These are phyloP conservation scores for Sphagnum tenellum DNA, from an alignment of 225 moss, liverwort and hornwort species.

Conservation along the genomic window DNA sequence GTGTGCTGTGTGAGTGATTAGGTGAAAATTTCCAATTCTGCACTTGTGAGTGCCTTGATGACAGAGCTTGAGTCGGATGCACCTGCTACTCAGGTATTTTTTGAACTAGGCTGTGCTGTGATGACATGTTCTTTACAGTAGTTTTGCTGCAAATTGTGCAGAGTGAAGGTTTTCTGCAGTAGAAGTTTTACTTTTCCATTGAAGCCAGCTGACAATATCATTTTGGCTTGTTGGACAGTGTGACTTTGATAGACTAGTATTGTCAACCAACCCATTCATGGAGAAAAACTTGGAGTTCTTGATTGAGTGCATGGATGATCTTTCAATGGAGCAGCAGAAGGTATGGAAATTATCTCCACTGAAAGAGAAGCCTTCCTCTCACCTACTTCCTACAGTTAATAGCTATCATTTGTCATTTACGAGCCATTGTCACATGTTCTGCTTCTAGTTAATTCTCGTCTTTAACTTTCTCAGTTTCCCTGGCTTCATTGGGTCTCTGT, in stretches of 20 bases:
- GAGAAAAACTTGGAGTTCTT: constrained; percentile 94
- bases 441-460: too few relatives aligned
- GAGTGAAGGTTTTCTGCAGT: not conserved
- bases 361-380: too few relatives aligned
- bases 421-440: too few relatives aligned
- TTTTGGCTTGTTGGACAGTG: constrained; percentile 38
- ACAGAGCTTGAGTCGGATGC: constrained; percentile 90
- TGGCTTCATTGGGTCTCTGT: too few relatives aligned
- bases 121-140: too few relatives aligned
- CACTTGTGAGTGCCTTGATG: constrained; percentile 89
- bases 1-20: constrained; percentile 13
- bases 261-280: constrained; percentile 93
- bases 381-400: too few relatives aligned
- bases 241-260: constrained; percentile 81
- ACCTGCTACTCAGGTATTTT: constrained; percentile 68
- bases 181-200: not conserved
- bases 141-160: too few relatives aligned
- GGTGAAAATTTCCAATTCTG: constrained; percentile 99
- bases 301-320: constrained; percentile 99
- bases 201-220: constrained; percentile 2
- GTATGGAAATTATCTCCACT: constrained; percentile 13
- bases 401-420: too few relatives aligned
- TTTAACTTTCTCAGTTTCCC: too few relatives aligned
- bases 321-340: constrained; percentile 98
- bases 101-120: too few relatives aligned